These are phyloP conservation scores for Phytopythium mirpurense DNA, from an alignment of 352 stramenopile species.

Conservation along the genomic window DNA sequence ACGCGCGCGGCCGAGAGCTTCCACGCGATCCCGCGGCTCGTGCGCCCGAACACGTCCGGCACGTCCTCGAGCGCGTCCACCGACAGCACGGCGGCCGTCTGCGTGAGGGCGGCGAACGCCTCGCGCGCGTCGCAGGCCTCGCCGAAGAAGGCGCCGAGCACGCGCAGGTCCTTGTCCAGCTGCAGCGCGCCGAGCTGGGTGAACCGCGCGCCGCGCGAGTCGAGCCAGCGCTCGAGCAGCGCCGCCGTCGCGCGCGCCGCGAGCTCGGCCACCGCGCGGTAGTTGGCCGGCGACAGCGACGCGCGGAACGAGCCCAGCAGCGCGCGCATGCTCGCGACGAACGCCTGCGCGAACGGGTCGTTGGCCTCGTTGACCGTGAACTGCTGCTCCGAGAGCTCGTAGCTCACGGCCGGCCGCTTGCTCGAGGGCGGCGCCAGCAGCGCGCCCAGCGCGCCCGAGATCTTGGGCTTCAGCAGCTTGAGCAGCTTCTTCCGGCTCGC, in stretches of 20 bases:
- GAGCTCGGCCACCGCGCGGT: slow-evolving; percentile 40
- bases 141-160: slow-evolving; percentile 61
- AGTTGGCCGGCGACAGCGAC: slow-evolving; percentile 59
- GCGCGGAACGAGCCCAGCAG: slow-evolving; percentile 45
- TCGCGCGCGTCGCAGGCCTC: slow-evolving; percentile 46
- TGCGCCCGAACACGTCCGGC: slow-evolving; percentile 65
- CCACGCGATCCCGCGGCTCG: slow-evolving; percentile 63
- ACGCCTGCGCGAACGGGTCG: slow-evolving; percentile 76
- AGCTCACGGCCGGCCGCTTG: slow-evolving; percentile 47
- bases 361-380: slow-evolving; percentile 87
- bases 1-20: slow-evolving; percentile 55
- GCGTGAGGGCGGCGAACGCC: slow-evolving; percentile 51
- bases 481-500: slow-evolving; percentile 69
- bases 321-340: slow-evolving; percentile 55
- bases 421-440: slow-evolving; percentile 40
- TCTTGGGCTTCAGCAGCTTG: slow-evolving; percentile 74
- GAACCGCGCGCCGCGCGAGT: slow-evolving; percentile 44
- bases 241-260: slow-evolving; percentile 34
- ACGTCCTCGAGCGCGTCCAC: slow-evolving; percentile 73
- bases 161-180: slow-evolving; percentile 83
- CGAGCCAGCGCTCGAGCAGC: slow-evolving; percentile 65
- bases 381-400: slow-evolving; percentile 81
- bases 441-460: slow-evolving; percentile 38
- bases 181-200: slow-evolving; percentile 82
- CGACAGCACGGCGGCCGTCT: slow-evolving; percentile 67